Conservation (phyloP, 176 grass and related monocot genomes). For the Stipa capillata region DNA sequence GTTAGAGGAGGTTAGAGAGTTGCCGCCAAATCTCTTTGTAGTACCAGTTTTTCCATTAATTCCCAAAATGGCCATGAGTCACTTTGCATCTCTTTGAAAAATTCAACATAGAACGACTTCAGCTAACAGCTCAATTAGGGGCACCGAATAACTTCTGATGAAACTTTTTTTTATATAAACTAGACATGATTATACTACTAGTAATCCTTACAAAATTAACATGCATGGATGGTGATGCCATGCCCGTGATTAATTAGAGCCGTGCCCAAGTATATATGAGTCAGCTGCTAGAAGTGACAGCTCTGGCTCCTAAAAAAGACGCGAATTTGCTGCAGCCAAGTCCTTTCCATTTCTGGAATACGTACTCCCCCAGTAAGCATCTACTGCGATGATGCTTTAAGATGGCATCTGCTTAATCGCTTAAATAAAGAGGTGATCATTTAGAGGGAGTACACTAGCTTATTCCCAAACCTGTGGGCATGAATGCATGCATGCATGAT, state of each 20-base stretch:
- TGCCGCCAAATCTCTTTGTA: too few relatives aligned
- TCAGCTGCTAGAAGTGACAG: constrained; percentile 27
- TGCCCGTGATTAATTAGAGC: background rate
- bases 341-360: constrained; percentile 2
- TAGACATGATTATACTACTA: background rate
- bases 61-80: too few relatives aligned
- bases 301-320: background rate
- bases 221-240: background rate
- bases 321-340: constrained; percentile 1
- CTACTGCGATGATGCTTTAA: background rate
- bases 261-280: background rate
- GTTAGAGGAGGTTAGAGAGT: too few relatives aligned
- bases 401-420: background rate
- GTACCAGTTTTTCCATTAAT: too few relatives aligned
- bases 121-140: too few relatives aligned
- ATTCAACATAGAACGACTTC: too few relatives aligned
- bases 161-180: background rate
- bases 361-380: background rate
- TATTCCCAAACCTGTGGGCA: background rate
- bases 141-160: background rate
- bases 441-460: background rate
- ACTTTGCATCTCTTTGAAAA: too few relatives aligned
- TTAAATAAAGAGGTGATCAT: background rate
- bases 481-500: background rate
- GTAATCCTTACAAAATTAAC: background rate